phyloP scores from a whole-genome alignment of 2,329 filamentous ascomycete species.

The Trichoderma koningiopsis region DNA sequence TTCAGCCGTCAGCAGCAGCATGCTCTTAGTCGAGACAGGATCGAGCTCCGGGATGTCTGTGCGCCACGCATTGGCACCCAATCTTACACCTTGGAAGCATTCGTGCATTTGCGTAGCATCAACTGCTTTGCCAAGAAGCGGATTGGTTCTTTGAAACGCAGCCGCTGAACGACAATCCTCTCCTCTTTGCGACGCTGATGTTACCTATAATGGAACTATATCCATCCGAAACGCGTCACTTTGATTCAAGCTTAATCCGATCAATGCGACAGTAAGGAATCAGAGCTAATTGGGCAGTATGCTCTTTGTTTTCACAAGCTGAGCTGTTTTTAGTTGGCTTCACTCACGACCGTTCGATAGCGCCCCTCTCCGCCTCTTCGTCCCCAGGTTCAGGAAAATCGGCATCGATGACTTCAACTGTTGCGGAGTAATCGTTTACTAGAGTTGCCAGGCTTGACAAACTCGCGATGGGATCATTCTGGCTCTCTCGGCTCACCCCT shows the following conservation, averaged over 20 bases:
- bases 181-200: not conserved
- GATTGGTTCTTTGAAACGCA: not conserved
- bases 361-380: not conserved
- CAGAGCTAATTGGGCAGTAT: not conserved
- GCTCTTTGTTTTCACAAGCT: not conserved
- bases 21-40: not conserved
- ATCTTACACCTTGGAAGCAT: not conserved
- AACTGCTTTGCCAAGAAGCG: not conserved
- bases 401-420: not conserved
- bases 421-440: not conserved
- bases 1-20: not conserved
- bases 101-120: constrained; percentile 9
- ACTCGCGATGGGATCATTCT: constrained; percentile 15
- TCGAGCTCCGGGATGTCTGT: not conserved
- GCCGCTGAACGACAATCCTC: not conserved
- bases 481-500: constrained; percentile 3
- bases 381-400: not conserved
- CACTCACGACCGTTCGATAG: not conserved
- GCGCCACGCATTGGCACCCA: not conserved
- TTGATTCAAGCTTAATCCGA: constrained; percentile 19
- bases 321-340: not conserved
- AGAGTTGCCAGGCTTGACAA: not conserved
- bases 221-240: not conserved
- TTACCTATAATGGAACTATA: not conserved
- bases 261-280: not conserved